Evolutionary conservation across 1,139 yeast genomes (phyloP).

Genomic region (Geotrichum cucujoidarum): DNA sequence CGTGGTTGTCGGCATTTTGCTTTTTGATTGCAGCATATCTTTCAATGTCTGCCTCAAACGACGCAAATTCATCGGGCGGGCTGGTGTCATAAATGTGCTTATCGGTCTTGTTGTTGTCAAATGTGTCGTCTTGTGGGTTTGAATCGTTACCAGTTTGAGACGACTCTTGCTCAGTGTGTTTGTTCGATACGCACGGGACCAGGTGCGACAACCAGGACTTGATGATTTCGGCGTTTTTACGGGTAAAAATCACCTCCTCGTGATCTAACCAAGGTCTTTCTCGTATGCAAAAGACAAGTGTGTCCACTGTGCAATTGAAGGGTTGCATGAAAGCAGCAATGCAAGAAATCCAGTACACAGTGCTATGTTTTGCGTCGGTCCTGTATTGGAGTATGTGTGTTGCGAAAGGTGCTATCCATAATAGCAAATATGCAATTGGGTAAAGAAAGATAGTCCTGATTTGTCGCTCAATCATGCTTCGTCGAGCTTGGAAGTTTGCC

Average conservation of each 20-base stretch:
- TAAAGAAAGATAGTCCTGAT: conserved; percentile 76
- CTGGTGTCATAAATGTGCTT: neutral
- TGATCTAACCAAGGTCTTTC: conserved; percentile 63
- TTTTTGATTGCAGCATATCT: conserved; percentile 13
- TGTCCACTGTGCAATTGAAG: conserved; percentile 70
- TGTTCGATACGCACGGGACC: neutral
- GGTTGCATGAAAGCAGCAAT: conserved; percentile 76
- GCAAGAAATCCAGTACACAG: conserved; percentile 60
- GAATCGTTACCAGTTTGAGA: neutral
- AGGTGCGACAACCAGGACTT: neutral
- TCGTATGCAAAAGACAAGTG: conserved; percentile 66
- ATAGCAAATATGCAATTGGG: conserved; percentile 71
- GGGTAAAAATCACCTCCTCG: conserved; percentile 8
- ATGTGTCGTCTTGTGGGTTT: neutral
- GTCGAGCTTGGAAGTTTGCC: conserved; percentile 54
- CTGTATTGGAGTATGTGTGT: conserved; percentile 57
- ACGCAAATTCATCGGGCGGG: neutral
- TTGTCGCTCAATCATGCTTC: conserved; percentile 66
- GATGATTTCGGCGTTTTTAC: conserved; percentile 16
- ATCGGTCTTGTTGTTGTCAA: neutral
- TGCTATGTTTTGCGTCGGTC: conserved; percentile 29
- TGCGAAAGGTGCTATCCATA: conserved; percentile 85
- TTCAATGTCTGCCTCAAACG: conserved; percentile 1
- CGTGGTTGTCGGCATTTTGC: neutral
- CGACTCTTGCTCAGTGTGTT: neutral